Evolutionary conservation across 2,329 filamentous ascomycete species (phyloP).

Genomic region (Emmonsiellopsis sp.): DNA sequence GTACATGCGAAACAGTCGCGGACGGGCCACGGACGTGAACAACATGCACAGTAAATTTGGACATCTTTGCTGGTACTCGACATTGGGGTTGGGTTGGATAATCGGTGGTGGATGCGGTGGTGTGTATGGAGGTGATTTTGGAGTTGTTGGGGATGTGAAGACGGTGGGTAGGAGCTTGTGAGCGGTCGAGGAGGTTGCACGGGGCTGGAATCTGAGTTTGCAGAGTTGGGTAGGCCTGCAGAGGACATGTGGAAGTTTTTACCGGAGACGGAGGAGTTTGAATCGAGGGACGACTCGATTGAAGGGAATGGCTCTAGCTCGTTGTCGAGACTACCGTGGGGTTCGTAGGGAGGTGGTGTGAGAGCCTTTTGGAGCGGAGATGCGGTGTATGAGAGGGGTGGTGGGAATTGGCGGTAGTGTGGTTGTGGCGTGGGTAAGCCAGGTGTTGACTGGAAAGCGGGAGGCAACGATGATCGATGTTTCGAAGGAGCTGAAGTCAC

Average conservation of each 20-base stretch:
- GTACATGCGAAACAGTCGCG: slow-evolving; percentile 88
- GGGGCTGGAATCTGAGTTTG: slow-evolving; percentile 57
- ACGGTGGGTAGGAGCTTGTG: slow-evolving; percentile 16
- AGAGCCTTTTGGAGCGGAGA: slow-evolving; percentile 85
- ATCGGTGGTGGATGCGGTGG: slow-evolving; percentile 34
- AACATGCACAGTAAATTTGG: slow-evolving; percentile 88
- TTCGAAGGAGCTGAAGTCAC: slow-evolving; percentile 34
- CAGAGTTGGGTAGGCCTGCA: slow-evolving; percentile 60
- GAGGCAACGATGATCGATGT: slow-evolving; percentile 54
- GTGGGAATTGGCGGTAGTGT: slow-evolving; percentile 36
- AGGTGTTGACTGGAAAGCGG: slow-evolving; percentile 44
- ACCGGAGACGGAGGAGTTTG: slow-evolving; percentile 40
- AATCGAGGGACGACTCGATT: slow-evolving; percentile 68
- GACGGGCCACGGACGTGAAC: slow-evolving; percentile 65
- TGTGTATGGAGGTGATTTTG: slow-evolving; percentile 20
- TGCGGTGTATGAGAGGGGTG: slow-evolving; percentile 57
- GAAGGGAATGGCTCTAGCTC: slow-evolving; percentile 76
- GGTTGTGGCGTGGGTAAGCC: slow-evolving; percentile 30
- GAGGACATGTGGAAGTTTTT: slow-evolving; percentile 64
- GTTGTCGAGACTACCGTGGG: slow-evolving; percentile 39
- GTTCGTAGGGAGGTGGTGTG: slow-evolving; percentile 67
- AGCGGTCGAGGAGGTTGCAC: slow-evolving; percentile 28
- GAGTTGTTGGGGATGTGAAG: slow-evolving; percentile 20
- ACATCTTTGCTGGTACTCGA: slow-evolving; percentile 40
- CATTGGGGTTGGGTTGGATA: slow-evolving; percentile 46